Base-by-base conservation (phyloP, 2,329 filamentous ascomycete species). In the Arthrobotrys iridis region DNA sequence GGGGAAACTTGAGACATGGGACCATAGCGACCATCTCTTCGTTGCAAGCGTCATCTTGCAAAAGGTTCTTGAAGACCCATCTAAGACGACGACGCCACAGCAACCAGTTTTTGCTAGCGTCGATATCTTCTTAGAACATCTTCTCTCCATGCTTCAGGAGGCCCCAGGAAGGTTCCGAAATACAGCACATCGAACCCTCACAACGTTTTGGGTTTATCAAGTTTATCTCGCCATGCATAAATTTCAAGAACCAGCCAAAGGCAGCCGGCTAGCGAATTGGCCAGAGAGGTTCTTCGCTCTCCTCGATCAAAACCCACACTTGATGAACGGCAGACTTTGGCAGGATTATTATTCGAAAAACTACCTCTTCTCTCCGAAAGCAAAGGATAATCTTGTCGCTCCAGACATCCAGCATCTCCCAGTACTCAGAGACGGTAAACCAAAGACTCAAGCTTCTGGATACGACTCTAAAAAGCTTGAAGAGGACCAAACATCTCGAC, bases 121-220 rank as follows among this genome's bases (percentile, higher is more conserved):
- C 0, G 79, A 80, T 4, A 77, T 78, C 22, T 82, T 83, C 37
- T 66, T 83, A 57, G 59, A 50, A 0, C 79, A 81, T 57, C 55
- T 83, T 0, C 63, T 57, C 15, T 33, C 71, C 4, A 78, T 80
- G 13, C 57, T 82, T 2, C 68, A 78, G 0, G 76, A 76, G 7
- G 76, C 77, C 1, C 80, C 81, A 0, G 78, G 80, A 11, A 78
- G 77, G 10, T 83, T 83, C 18, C 77, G 80, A 33, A 82, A 82
- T 40, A 81, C 81, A 0, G 80, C 81, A 0, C 82, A 83, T 48
- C 24, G 79, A 71, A 40, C 20, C 1, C 81, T 82, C 79, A 82
- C 82, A 0, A 77, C 77, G 71, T 83, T 83, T 50, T 82, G 82
- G 80, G 77, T 83, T 1, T 77, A 81, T 18, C 80, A 81, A n/a